A percentile compares a stretch with the other conserved stretches of the same genome.
phyloP scores from a whole-genome alignment of 768 basidiomycete genomes.

The Termitomyces heimii region DNA sequence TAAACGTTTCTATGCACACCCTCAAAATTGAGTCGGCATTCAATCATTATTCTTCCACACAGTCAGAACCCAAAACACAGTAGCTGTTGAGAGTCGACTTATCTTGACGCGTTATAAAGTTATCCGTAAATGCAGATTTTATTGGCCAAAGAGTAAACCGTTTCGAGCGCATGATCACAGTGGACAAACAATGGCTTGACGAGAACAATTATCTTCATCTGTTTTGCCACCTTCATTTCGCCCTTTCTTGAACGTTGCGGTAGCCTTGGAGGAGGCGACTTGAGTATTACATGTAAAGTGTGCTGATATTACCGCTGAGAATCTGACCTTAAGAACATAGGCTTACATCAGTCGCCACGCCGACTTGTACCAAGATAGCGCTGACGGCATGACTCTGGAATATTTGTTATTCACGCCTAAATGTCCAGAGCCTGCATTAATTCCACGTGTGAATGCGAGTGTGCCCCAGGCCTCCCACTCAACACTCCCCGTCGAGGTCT shows the following conservation, averaged over 20 bases:
- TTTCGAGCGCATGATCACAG: background rate
- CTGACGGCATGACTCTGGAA: background rate
- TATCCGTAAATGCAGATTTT: background rate
- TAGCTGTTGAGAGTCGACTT: background rate
- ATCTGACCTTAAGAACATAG: background rate
- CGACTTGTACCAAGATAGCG: background rate
- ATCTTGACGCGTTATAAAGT: background rate
- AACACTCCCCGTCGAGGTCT: slow-evolving; percentile 26
- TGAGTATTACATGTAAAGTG: slow-evolving; percentile 4
- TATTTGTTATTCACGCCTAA: background rate
- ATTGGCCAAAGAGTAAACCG: background rate
- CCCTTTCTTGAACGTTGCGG: background rate
- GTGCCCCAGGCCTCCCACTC: slow-evolving; percentile 3
- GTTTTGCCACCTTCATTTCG: background rate
- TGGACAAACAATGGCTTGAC: slow-evolving; percentile 1
- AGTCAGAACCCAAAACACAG: background rate
- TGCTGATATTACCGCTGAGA: background rate
- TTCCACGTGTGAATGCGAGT: background rate
- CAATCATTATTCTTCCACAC: background rate
- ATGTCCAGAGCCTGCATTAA: background rate
- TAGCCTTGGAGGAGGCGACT: background rate
- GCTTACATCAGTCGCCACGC: slow-evolving; percentile 1
- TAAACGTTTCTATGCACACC: no score
- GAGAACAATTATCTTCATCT: background rate
- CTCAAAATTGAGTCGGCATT: no score